phyloP scores from a whole-genome alignment of 1,139 yeast species.

The Casaregolazyma suthepensis region DNA sequence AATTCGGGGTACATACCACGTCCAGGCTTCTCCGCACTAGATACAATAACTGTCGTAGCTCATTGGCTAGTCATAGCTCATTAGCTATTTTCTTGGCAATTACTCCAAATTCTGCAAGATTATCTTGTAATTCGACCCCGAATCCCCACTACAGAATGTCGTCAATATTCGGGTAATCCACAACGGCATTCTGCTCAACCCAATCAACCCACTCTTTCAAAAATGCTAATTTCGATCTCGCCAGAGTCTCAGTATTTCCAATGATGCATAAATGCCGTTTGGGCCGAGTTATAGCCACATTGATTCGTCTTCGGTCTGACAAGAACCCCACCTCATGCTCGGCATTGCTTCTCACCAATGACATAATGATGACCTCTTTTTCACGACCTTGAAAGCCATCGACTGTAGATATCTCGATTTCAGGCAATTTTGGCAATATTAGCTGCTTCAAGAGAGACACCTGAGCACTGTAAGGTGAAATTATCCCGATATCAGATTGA shows the following conservation, averaged over 20 bases:
- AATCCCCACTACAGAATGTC: slow-evolving; percentile 20
- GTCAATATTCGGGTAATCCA: slow-evolving; percentile 57
- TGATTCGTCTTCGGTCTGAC: slow-evolving; percentile 57
- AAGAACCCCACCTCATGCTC: slow-evolving; percentile 66
- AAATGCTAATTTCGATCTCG: slow-evolving; percentile 41
- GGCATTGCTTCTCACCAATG: slow-evolving; percentile 73
- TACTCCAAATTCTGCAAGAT: background rate
- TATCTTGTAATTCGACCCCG: too few species aligned
- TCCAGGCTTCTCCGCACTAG: background rate
- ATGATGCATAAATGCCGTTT: slow-evolving; percentile 77
- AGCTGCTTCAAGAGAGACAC: slow-evolving; percentile 53
- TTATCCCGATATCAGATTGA: slow-evolving; percentile 59
- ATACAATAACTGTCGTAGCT: background rate
- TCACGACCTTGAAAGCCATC: slow-evolving; percentile 93
- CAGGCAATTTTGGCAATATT: slow-evolving; percentile 44
- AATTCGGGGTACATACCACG: background rate
- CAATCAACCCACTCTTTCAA: slow-evolving; percentile 63
- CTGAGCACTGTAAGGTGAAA: slow-evolving; percentile 88
- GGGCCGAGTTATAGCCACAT: slow-evolving; percentile 91
- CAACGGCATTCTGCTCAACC: slow-evolving; percentile 62
- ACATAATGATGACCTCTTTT: slow-evolving; percentile 75
- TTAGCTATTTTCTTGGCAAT: background rate
- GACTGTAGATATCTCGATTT: slow-evolving; percentile 77
- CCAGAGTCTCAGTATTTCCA: slow-evolving; percentile 81
- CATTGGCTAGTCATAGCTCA: too few species aligned